These are phyloP conservation scores for Macadamia integrifolia DNA, from an alignment of 164 flowering plant genomes.

Conservation along the genomic window DNA sequence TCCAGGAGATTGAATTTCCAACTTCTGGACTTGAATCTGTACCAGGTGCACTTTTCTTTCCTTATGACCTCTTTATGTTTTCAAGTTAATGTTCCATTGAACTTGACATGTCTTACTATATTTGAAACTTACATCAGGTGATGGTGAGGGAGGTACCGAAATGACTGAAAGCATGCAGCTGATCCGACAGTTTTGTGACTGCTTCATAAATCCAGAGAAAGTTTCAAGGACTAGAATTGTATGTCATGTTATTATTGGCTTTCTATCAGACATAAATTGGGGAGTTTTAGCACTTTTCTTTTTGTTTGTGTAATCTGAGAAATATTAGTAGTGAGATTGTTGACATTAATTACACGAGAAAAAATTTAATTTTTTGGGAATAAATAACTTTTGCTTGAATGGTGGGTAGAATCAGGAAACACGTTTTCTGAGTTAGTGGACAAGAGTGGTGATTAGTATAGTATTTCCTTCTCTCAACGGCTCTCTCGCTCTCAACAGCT, in stretches of 20 bases:
- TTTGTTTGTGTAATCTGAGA: no score
- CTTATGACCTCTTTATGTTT: neutral
- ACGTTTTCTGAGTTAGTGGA: no score
- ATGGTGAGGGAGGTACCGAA: constrained; percentile 96
- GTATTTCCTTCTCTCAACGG: no score
- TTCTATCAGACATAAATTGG: neutral
- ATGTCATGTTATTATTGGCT: constrained; percentile 22
- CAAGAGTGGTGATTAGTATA: no score
- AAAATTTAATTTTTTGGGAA: no score
- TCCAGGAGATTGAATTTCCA: constrained; percentile 95
- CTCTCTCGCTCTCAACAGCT: no score
- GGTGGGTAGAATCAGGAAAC: no score
- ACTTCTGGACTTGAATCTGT: constrained; percentile 91
- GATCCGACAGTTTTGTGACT: constrained; percentile 86
- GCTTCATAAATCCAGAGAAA: constrained; percentile 59
- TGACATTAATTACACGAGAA: no score
- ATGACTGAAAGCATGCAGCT: constrained; percentile 90
- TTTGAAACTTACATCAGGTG: constrained; percentile 46
- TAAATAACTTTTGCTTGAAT: no score
- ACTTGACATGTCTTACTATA: neutral
- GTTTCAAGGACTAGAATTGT: constrained; percentile 79
- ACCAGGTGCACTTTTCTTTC: constrained; percentile 47
- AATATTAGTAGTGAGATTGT: no score
- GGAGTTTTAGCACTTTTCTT: no score
- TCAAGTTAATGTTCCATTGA: neutral